Conservation (phyloP, 164 flowering plant genomes). For the Stephania cephalantha region DNA sequence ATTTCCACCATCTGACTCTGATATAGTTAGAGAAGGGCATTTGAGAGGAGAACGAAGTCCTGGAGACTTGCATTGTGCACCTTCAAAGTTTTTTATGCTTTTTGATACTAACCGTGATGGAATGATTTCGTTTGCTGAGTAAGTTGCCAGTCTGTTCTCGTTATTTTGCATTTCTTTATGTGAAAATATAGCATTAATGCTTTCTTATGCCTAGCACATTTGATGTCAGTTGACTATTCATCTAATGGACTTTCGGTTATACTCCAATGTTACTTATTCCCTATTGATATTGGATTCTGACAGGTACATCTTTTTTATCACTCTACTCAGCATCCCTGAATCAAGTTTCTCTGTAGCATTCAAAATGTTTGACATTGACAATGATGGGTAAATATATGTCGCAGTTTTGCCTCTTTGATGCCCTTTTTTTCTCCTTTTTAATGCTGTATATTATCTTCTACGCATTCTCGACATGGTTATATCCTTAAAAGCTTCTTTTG, state of each 20-base stretch:
- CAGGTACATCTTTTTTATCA: conserved; percentile 93
- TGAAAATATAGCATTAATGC: not conserved
- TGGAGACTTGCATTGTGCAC: conserved; percentile 58
- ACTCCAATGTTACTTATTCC: not conserved
- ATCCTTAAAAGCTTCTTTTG: not conserved
- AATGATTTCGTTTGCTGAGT: conserved; percentile 86
- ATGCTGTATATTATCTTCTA: not conserved
- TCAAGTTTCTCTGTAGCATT: conserved; percentile 84
- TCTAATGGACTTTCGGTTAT: not conserved
- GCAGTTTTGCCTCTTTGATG: not conserved
- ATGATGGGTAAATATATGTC: conserved; percentile 53
- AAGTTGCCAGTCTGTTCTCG: conserved; percentile 23
- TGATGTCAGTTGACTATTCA: not conserved
- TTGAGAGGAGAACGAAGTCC: conserved; percentile 69
- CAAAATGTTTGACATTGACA: conserved; percentile 89
- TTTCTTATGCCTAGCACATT: not conserved
- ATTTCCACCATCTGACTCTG: conserved; percentile 88
- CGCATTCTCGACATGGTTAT: not conserved
- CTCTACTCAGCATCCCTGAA: conserved; percentile 92
- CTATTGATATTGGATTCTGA: conserved; percentile 12
- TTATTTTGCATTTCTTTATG: not conserved
- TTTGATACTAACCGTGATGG: conserved; percentile 87
- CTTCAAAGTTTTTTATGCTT: conserved; percentile 82
- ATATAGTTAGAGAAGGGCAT: conserved; percentile 68
- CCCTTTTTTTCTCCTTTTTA: not conserved